Conservation (phyloP, 495 filamentous ascomycete genomes). For the Penicillium angulare region DNA sequence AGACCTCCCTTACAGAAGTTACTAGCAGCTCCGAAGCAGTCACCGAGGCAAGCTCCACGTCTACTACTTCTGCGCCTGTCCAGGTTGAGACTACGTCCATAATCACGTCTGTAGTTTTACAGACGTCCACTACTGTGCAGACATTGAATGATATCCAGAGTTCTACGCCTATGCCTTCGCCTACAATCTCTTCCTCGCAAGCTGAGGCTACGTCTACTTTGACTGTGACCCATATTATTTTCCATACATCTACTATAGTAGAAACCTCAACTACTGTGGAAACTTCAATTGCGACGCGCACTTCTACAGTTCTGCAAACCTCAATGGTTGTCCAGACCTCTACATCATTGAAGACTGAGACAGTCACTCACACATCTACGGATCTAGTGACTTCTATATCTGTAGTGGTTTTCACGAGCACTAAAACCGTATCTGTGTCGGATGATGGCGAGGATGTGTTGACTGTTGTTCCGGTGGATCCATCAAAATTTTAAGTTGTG, state of each 20-base stretch:
- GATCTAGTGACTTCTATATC: too few species aligned
- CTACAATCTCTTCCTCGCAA: neutral
- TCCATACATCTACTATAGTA: neutral
- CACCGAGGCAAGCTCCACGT: neutral
- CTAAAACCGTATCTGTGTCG: too few species aligned
- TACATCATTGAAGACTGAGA: too few species aligned
- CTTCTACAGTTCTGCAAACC: neutral
- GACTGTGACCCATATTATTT: neutral
- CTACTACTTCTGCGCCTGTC: neutral
- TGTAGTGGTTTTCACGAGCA: too few species aligned
- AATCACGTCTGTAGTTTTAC: neutral
- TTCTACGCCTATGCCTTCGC: neutral
- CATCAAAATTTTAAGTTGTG: too few species aligned
- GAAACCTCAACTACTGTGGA: neutral
- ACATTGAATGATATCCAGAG: neutral
- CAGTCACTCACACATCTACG: too few species aligned
- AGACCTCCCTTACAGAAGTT: neutral
- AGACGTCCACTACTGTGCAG: neutral
- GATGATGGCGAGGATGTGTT: too few species aligned
- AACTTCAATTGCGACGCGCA: neutral
- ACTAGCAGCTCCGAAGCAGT: too few species aligned
- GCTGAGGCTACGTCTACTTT: neutral
- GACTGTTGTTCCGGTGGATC: too few species aligned
- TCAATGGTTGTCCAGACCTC: neutral
- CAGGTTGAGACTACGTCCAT: too few species aligned